These are phyloP conservation scores for Brasenia schreberi DNA, from an alignment of 164 flowering plant species.

Conservation along the genomic window DNA sequence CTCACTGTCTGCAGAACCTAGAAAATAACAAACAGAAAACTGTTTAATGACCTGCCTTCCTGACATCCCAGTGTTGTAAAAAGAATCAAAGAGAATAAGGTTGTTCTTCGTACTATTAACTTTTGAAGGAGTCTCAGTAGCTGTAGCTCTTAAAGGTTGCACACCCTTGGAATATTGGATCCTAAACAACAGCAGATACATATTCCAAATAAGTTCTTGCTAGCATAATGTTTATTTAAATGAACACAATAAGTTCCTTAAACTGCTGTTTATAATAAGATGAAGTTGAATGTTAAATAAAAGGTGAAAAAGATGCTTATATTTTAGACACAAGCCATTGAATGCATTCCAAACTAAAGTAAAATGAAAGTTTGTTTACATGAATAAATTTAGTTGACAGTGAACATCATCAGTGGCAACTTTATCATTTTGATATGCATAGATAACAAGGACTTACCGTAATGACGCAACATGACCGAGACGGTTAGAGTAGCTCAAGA, in stretches of 20 bases:
- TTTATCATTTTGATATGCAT: not conserved
- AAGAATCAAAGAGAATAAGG: not conserved
- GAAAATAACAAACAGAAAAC: not conserved
- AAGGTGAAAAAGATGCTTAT: too few species aligned
- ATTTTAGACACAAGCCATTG: too few species aligned
- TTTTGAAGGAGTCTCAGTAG: slow-evolving; percentile 71
- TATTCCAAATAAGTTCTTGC: not conserved
- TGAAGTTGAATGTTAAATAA: too few species aligned
- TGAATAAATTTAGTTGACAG: too few species aligned
- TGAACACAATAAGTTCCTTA: too few species aligned
- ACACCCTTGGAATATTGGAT: slow-evolving; percentile 17
- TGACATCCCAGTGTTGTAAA: not conserved
- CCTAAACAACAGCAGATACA: slow-evolving; percentile 16
- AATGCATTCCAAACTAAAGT: too few species aligned
- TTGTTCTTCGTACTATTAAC: slow-evolving; percentile 33
- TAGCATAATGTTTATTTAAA: too few species aligned
- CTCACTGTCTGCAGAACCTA: slow-evolving; percentile 46
- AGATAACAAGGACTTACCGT: not conserved
- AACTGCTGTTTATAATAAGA: too few species aligned
- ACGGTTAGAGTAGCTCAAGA: not conserved
- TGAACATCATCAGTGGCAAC: not conserved
- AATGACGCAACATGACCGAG: not conserved
- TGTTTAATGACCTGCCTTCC: not conserved
- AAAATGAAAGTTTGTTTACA: too few species aligned
- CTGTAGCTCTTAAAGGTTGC: slow-evolving; percentile 69